A percentile compares a stretch with the other conserved stretches of the same genome.
Conservation (phyloP, 2,329 filamentous ascomycete genomes). For the Didymella sp. region DNA sequence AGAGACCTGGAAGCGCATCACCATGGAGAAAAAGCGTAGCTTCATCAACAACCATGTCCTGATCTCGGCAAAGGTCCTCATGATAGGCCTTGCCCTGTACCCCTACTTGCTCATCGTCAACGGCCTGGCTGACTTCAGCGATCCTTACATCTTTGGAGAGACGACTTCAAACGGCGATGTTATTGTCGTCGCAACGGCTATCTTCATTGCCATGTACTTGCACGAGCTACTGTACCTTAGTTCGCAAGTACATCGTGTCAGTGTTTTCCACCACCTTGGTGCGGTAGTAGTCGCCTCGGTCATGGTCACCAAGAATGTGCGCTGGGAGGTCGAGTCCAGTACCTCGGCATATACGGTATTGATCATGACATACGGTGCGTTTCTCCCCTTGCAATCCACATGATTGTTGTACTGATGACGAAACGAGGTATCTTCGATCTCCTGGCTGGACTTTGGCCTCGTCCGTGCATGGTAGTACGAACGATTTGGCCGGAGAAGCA, state of each 20-base stretch:
- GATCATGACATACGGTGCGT: constrained; percentile 6
- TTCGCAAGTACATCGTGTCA: background rate
- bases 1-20: background rate
- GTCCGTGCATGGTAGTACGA: background rate
- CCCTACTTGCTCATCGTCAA: background rate
- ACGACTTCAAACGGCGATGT: background rate
- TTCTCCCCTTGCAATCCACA: background rate
- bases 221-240: constrained; percentile 1
- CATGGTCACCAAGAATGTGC: constrained; percentile 7
- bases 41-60: constrained; percentile 4
- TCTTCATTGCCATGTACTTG: constrained; percentile 1
- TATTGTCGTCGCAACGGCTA: background rate
- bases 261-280: constrained; percentile 1
- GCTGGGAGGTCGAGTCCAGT: constrained; percentile 1
- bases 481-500: background rate
- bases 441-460: constrained; percentile 3
- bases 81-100: background rate
- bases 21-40: background rate
- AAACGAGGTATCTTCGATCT: constrained; percentile 1
- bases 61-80: background rate
- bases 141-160: background rate
- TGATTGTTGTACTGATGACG: background rate
- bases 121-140: background rate
- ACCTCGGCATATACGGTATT: constrained; percentile 4
- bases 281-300: background rate